A percentile compares a stretch with the other conserved stretches of the same genome.
These are phyloP conservation scores for Cucumis cinereus DNA, from an alignment of 306 rosid genomes.

Conservation along the genomic window DNA sequence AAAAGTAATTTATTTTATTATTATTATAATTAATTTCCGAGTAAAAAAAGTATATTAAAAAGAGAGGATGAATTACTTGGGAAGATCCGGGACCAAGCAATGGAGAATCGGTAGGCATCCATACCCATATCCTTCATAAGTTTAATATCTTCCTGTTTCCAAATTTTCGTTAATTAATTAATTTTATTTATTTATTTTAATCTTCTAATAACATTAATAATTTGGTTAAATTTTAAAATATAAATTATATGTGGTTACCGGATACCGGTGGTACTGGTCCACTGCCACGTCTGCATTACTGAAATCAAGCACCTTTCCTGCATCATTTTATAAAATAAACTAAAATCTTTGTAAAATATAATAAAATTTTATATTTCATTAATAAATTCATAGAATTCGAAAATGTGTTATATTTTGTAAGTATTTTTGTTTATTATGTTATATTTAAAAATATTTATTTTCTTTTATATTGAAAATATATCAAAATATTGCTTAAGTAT, in stretches of 20 bases:
- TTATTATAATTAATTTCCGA: too few species aligned
- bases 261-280: conserved; percentile 63
- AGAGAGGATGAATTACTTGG: conserved; percentile 42
- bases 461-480: too few species aligned
- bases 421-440: too few species aligned
- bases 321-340: too few species aligned
- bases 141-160: conserved; percentile 56
- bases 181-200: not conserved
- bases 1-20: not conserved
- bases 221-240: not conserved
- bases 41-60: too few species aligned
- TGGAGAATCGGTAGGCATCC: conserved; percentile 88
- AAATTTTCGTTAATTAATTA: not conserved
- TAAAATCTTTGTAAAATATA: too few species aligned
- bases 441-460: too few species aligned
- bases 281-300: conserved; percentile 83
- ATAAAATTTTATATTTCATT: too few species aligned
- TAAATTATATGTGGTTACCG: conserved; percentile 20
- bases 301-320: conserved; percentile 56
- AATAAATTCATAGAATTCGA: too few species aligned
- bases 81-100: conserved; percentile 82
- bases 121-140: conserved; percentile 83
- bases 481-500: too few species aligned
- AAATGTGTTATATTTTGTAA: too few species aligned
- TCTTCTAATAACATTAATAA: not conserved